Percentiles rank a stretch among this genome's conserved stretches.
Evolutionary conservation across 2,329 filamentous ascomycete genomes (phyloP).

Genomic region (Aureobasidium sp.): DNA sequence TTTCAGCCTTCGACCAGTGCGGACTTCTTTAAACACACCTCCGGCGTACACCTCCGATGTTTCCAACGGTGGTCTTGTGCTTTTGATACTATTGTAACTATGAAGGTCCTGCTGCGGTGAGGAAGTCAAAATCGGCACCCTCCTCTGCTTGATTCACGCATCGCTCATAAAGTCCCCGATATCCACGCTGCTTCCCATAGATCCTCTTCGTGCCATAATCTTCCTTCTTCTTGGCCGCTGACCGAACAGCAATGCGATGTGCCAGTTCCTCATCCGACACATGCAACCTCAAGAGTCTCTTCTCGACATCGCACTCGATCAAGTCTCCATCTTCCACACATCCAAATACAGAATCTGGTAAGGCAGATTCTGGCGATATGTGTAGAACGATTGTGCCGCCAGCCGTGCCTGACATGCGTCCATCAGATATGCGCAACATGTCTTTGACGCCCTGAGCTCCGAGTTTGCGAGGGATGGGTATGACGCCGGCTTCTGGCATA

Average conservation of each 20-base stretch:
- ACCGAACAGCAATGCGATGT: conserved; percentile 24
- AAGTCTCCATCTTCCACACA: conserved; percentile 41
- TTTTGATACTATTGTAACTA: neutral
- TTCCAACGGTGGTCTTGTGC: neutral
- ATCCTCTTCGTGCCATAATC: conserved; percentile 21
- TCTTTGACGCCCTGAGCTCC: conserved; percentile 40
- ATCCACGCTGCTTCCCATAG: conserved; percentile 38
- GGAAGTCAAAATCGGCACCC: conserved; percentile 55
- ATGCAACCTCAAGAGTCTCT: conserved; percentile 34
- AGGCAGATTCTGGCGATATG: conserved; percentile 44
- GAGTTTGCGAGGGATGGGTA: conserved; percentile 44
- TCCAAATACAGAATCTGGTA: conserved; percentile 41
- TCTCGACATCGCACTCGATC: conserved; percentile 39
- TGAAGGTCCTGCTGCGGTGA: conserved; percentile 31
- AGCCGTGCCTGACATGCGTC: conserved; percentile 48
- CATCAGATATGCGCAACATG: conserved; percentile 47
- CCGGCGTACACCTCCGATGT: neutral
- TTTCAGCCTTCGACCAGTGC: neutral
- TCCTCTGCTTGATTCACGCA: conserved; percentile 52
- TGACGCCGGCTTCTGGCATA: conserved; percentile 46
- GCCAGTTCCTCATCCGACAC: conserved; percentile 36
- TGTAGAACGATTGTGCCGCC: conserved; percentile 48
- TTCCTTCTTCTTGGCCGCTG: conserved; percentile 21
- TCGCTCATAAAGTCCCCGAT: conserved; percentile 51
- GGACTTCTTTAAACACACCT: neutral